Evolutionary conservation across 352 stramenopile genomes (phyloP).

Genomic region (Pythium guiyangense): DNA sequence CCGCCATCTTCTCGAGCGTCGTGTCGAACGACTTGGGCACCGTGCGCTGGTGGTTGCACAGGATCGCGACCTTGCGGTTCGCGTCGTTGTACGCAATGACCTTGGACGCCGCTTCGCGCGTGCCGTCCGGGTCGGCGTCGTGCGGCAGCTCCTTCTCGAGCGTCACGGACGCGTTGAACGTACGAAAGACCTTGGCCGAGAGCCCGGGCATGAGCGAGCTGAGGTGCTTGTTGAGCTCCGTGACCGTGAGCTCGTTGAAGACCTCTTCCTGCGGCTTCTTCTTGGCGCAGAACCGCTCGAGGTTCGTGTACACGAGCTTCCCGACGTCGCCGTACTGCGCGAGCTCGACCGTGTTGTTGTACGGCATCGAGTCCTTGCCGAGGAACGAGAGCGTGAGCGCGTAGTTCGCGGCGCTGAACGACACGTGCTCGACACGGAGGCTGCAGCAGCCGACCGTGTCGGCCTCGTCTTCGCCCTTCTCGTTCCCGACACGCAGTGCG

Average conservation of each 20-base stretch:
- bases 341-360: slow-evolving; percentile 99
- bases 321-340: slow-evolving; percentile 87
- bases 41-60: slow-evolving; percentile 99
- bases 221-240: slow-evolving; percentile 97
- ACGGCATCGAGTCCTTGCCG: slow-evolving; percentile 99
- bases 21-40: slow-evolving; percentile 97
- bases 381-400: slow-evolving; percentile 98
- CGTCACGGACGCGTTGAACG: slow-evolving; percentile 99
- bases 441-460: slow-evolving; percentile 99
- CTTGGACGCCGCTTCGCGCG: slow-evolving; percentile 82
- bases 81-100: slow-evolving; percentile 99
- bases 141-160: slow-evolving; percentile 95
- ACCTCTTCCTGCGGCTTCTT: slow-evolving; percentile 97
- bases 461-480: slow-evolving; percentile 98
- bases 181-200: slow-evolving; percentile 99
- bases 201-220: slow-evolving; percentile 98
- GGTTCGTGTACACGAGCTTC: slow-evolving; percentile 93
- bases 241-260: slow-evolving; percentile 95
- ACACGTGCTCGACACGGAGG: slow-evolving; percentile 98
- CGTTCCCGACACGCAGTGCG: slow-evolving; percentile 99
- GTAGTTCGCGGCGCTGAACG: slow-evolving; percentile 92
- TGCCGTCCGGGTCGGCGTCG: slow-evolving; percentile 47
- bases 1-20: slow-evolving; percentile 93
- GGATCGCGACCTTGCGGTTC: slow-evolving; percentile 99
- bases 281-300: slow-evolving; percentile 95